Conservation (phyloP, 2,329 filamentous ascomycete genomes). For the Aspergillus sp. region DNA sequence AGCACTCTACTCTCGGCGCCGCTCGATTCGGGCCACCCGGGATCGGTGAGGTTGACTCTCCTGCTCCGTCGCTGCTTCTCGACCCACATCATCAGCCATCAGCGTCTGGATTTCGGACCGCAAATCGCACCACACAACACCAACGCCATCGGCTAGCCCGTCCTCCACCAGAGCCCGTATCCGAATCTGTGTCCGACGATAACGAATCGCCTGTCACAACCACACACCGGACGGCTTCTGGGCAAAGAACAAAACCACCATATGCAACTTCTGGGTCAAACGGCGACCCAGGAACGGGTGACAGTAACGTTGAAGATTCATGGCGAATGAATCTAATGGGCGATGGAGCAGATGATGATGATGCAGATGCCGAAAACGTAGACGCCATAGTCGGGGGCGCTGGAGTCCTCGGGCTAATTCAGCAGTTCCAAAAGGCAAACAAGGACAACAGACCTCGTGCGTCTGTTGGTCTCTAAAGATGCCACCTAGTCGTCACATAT, state of each 20-base stretch:
- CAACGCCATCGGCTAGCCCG: constrained; percentile 34
- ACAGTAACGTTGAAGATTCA: constrained; percentile 60
- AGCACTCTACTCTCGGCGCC: constrained; percentile 28
- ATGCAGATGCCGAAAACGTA: constrained; percentile 50
- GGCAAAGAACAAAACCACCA: constrained; percentile 12
- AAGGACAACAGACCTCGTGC: constrained; percentile 38
- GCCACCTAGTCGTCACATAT: background rate
- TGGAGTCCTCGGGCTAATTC: constrained; percentile 65
- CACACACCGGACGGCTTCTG: constrained; percentile 15
- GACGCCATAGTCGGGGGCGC: constrained; percentile 48
- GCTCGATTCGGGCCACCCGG: constrained; percentile 27
- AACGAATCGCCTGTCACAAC: constrained; percentile 26
- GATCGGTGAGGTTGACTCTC: constrained; percentile 34
- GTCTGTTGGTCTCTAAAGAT: constrained; percentile 33
- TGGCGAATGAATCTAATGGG: constrained; percentile 48
- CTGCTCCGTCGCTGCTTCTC: constrained; percentile 45
- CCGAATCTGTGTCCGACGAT: constrained; percentile 31
- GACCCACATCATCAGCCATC: constrained; percentile 50
- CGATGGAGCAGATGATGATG: constrained; percentile 37
- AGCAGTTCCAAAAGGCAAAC: constrained; percentile 64
- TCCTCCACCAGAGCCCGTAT: constrained; percentile 22
- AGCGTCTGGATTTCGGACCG: constrained; percentile 35
- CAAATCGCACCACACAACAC: constrained; percentile 23
- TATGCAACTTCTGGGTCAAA: constrained; percentile 33
- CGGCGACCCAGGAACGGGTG: constrained; percentile 42